Evolutionary conservation across 345 rosid genomes (phyloP).

Genomic region (Murraya koenigii): DNA sequence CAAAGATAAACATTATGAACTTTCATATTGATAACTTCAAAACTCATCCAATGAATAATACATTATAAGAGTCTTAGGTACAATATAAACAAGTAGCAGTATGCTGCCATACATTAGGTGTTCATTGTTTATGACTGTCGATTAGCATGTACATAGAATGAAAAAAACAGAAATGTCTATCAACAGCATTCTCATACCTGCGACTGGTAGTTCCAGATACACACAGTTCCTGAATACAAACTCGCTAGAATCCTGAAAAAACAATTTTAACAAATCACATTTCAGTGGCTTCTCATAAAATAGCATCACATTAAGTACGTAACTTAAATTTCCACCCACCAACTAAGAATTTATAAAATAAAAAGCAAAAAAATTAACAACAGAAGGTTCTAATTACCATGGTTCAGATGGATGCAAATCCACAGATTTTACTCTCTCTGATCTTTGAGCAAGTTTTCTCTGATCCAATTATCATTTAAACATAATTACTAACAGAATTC

Average conservation of each 20-base stretch:
- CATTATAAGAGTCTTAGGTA: neutral
- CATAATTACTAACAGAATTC: slow-evolving; percentile 12
- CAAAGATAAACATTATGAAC: neutral
- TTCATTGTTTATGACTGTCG: neutral
- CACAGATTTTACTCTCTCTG: slow-evolving; percentile 71
- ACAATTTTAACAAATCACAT: slow-evolving; percentile 6
- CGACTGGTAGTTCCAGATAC: slow-evolving; percentile 84
- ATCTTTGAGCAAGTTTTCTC: slow-evolving; percentile 62
- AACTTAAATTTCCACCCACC: neutral
- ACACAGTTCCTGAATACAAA: slow-evolving; percentile 71
- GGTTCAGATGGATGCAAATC: slow-evolving; percentile 83
- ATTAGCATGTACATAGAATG: neutral
- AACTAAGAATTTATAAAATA: neutral
- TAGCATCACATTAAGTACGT: neutral
- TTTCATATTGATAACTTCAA: neutral
- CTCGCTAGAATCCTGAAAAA: slow-evolving; percentile 67
- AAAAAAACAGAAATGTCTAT: neutral
- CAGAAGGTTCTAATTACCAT: slow-evolving; percentile 42
- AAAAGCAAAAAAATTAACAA: neutral
- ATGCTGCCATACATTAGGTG: neutral
- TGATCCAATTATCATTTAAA: slow-evolving; percentile 34
- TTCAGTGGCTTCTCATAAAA: neutral
- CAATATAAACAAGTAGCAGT: neutral
- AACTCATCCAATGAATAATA: neutral
- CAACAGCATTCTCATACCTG: slow-evolving; percentile 55